Base-by-base conservation (phyloP, 2,329 filamentous ascomycete species). In the Pseudohalonectria lignicola region DNA sequence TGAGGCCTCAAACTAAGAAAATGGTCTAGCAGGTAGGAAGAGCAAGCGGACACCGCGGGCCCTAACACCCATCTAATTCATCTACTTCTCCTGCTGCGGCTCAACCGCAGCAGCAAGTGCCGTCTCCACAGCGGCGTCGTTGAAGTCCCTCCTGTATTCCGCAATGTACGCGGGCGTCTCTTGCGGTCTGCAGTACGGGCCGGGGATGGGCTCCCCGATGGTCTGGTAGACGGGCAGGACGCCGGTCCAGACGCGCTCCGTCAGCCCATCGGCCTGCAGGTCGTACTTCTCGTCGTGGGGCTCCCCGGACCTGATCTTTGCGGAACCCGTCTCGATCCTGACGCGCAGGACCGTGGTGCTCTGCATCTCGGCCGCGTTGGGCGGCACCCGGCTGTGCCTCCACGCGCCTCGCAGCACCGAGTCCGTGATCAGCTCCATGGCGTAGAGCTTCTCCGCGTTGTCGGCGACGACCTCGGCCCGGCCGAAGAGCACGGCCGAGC, bases 371-470 rank as follows among this genome's bases (percentile, higher is more conserved):
- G 78, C 75, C 34, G 67, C 67, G 32, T 77, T 82, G 1, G 85
- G 84, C 4, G 85, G 84, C 5, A 77, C 62, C 4, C 86, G 74
- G 13, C 75, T 74, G 51, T 82, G 66, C 15, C 68, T 63, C 77
- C 83, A 94, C 5, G 86, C 75, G 11, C 67, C 64, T 7, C 8
- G 8, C 2, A 90, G 69, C 11, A 90, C 76, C 28, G 71, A 69
- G 55, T 94, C 71, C 2, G 86, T 93, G 53, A 94, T 81, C 41
- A 83, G 63, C 48, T 79, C 62, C 76, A 94, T 82, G 7, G 85
- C 86, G 61, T 74, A 92, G 5, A 84, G 54, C 53, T 84, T 84
- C 63, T 94, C 86, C 3, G 69, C 72, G 0, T 61, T 56, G 43
- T 82, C 74, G 2, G 74, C 72, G 6, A 94, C 82, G 2, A 81